Base-by-base conservation (phyloP, 352 stramenopile species). In the Peronospora tabacina region DNA sequence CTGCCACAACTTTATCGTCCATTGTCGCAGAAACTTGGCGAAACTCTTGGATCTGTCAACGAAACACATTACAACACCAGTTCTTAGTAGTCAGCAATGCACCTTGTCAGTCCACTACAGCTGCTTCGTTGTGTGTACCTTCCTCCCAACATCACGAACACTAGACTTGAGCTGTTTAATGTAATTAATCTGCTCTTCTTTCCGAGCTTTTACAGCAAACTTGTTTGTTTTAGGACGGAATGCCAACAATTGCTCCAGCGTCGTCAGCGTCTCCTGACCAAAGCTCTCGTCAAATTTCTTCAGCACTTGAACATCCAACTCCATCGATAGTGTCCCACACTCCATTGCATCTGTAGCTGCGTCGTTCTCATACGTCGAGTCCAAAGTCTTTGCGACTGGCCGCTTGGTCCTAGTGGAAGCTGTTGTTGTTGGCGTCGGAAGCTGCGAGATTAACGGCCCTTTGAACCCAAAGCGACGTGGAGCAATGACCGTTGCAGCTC, bases 181-280 rank as follows among this genome's bases (percentile, higher is more conserved):
- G 42, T 82, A 75, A 13, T 34, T 50, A 28, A 72, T 52, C 45
- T 85, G 55, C 44, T 89, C 77, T 29, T 89, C 75, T 29, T 75
- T 68, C 2, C 68, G 46, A 13, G 60, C 77, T 41, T 82, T 82
- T 16, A 66, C 58, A 19, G 82, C 67, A 38, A 83, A 89, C 40
- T 87, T 89, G 40, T 79, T 85, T 17, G 77, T 70, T 41, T 85
- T 87, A 26, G 63, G 39, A 15, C 70, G 63, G 20, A 80, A 74
- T 40, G 75, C 61, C n/a, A 87, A 56, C 44, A 82, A 38, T 44
- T 74, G 55, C 33, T 86, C 62, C 0, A 85, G 59, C n/a, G 69
- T 54, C 6, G 63, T 38, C 16, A 73, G 15, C 16, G 55, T 68
- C 22, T 82, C 61, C 0, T 52, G 28, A 13, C 55, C 41, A 38